Base-by-base conservation (phyloP, 192 early-diverging fungal genomes). In the Chytriomyces sp. region DNA sequence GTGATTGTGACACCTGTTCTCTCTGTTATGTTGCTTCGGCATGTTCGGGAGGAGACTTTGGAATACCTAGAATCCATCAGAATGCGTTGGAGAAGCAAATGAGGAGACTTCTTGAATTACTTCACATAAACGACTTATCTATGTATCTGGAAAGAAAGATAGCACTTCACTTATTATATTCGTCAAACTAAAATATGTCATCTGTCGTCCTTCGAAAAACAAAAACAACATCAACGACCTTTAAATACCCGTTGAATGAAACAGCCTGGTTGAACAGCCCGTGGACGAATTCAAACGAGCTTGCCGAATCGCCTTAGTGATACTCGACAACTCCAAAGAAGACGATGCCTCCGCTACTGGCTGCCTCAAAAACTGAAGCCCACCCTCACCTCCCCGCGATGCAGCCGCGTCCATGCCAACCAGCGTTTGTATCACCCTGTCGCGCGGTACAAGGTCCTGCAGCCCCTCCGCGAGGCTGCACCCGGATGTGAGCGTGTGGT, bases 401-500 rank as follows among this genome's bases (percentile, higher is more conserved):
- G 14, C 44, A 14, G 44, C 44, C 44, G 44, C 44, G 22, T 61
- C 59, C 59, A 61, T 36, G 14, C 26, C 30, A 17, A 61, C 14
- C 30, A 61, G 26, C 5, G 59, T 26, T 12, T 31, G 17, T 36
- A 61, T 61, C 59, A 38, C 59, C 6, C 33, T 36, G 17, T 61
- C 59, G 8, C 59, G 30, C 14, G 59, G 36, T 6, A 31, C 30
- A 31, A 37, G 36, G 36, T 61, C 36, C 17, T 61, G 32, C 36
- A 61, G n/a, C 17, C 59, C 59, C 2, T 36, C 17, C n/a, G n/a
- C 59, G 5, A 61, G 22, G 12, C 17, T 36, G 30, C 59, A 61
- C 26, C 59, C 59, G 17, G 59, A 61, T 2, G 59, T 61, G 36
- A 61, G 59, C 17, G 59, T 61, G 36, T 61, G 59, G 30, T 61